These are phyloP conservation scores for Trametes sp. DNA, from an alignment of 1,284 basidiomycete genomes.

Conservation along the genomic window DNA sequence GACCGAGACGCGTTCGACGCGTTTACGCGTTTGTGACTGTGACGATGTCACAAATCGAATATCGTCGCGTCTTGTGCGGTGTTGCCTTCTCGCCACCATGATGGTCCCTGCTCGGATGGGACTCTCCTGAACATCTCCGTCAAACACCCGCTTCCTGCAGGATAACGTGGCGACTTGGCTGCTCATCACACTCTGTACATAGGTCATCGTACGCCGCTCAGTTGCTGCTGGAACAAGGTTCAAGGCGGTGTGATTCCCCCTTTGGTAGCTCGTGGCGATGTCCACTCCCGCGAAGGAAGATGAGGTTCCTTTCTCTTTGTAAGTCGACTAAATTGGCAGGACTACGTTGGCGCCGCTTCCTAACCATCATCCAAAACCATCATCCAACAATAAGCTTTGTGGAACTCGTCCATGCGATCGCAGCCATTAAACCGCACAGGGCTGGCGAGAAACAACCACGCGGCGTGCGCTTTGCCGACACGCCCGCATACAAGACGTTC, in stretches of 20 bases:
- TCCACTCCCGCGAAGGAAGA: conserved; percentile 5
- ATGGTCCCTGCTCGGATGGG: neutral
- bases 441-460: conserved; percentile 22
- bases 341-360: too few relatives aligned
- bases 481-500: conserved; percentile 43
- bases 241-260: neutral
- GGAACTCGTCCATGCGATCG: conserved; percentile 31
- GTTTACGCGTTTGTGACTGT: conserved; percentile 24
- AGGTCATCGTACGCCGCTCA: too few relatives aligned
- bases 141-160: neutral
- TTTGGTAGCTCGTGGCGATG: neutral
- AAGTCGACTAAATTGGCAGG: too few relatives aligned
- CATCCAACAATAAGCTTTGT: conserved; percentile 28
- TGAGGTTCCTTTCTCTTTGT: conserved; percentile 26
- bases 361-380: too few relatives aligned
- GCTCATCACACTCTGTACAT: neutral
- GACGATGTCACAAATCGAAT: conserved; percentile 1
- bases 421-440: conserved; percentile 26
- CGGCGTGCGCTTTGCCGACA: conserved; percentile 13
- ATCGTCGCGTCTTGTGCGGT: neutral
- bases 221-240: neutral
- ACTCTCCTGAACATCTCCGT: neutral
- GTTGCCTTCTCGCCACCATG: neutral
- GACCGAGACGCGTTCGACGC: conserved; percentile 25
- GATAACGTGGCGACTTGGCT: neutral